Evolutionary conservation across 1,284 basidiomycete genomes (phyloP), one percentile per base, ranked within the genome.

Genomic region (Ganoderma sinense): DNA sequence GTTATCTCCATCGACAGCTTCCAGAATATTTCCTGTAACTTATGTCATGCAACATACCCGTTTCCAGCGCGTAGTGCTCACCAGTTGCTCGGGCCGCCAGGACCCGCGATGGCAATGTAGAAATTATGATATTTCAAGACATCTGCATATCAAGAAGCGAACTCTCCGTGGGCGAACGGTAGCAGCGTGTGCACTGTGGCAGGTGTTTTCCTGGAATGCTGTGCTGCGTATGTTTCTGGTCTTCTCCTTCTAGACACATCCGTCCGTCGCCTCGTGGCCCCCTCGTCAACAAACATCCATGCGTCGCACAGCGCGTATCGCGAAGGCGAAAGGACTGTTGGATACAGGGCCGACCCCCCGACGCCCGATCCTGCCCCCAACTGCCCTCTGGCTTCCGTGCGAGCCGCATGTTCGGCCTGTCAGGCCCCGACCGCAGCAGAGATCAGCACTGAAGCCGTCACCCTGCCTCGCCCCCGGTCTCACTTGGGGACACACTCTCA

Each of bases 1-100:
- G 18, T 61, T 26, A 26, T 23, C 29, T 23, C 64, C 70, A 33
- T 64, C 62, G 69, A 53, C 77, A 91, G 90, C 82, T 90, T 59
- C 91, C 91, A n/a, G 90, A 92, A 78, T 92, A 92, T 80, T 91
- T 91, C 80, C 82, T 91, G 74, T 91, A 85, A 80, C 72, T 64
- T 73, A 75, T 71, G 67, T 62, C 16, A 60, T 63, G 48, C 53
- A 70, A 60, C 51, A 40, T 72, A 73, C 73, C 74, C 73, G 72
- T 20, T 66, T 69, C 14, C 62, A 56, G 68, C 58, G 68, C 64
- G 64, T 68, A 66, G 69, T 64, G 43, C 33, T 36, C 41, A 53
- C 59, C 63, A 55, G 18, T 55, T 31, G 5, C 31, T 20, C 31
- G 33, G 56, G 20, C 33, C 33, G 56, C 56, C n/a, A 59, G 56